Percentiles rank a stretch among this genome's conserved stretches.
These are phyloP conservation scores for Paratinospora sagittata DNA, from an alignment of 164 flowering plant species.

Conservation along the genomic window DNA sequence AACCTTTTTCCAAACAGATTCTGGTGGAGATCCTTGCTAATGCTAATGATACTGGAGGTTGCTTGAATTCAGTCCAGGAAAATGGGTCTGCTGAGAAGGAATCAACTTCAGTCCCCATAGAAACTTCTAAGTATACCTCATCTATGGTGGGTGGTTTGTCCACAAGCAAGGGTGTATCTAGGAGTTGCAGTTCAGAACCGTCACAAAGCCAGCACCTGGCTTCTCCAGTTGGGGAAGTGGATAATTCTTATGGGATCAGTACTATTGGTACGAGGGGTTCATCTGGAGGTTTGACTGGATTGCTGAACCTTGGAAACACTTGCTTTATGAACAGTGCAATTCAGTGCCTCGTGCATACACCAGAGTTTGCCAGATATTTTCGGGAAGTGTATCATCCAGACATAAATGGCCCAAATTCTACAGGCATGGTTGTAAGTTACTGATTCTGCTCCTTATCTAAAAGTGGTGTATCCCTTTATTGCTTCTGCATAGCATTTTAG, in stretches of 20 bases:
- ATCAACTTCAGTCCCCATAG: constrained; percentile 40
- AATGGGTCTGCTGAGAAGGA: constrained; percentile 59
- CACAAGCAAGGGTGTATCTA: constrained; percentile 56
- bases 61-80: constrained; percentile 41
- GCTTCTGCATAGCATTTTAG: too few species aligned
- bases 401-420: constrained; percentile 85
- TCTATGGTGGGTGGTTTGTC: constrained; percentile 68
- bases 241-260: constrained; percentile 47
- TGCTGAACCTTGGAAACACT: constrained; percentile 92
- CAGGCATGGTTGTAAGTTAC: constrained; percentile 96
- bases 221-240: constrained; percentile 46
- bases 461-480: neutral
- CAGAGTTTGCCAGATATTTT: constrained; percentile 89
- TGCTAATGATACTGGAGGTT: constrained; percentile 37
- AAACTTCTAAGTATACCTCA: constrained; percentile 56
- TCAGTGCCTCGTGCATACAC: constrained; percentile 98
- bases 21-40: constrained; percentile 66
- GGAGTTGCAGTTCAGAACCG: constrained; percentile 54
- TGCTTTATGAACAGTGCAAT: constrained; percentile 99
- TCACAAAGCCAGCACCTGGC: constrained; percentile 42
- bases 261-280: constrained; percentile 72
- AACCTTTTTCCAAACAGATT: constrained; percentile 41
- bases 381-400: constrained; percentile 90
- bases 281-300: constrained; percentile 77
- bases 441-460: constrained; percentile 6